Conservation (phyloP, 2,329 filamentous ascomycete genomes). For the Neofusicoccum kwambonambiense region DNA sequence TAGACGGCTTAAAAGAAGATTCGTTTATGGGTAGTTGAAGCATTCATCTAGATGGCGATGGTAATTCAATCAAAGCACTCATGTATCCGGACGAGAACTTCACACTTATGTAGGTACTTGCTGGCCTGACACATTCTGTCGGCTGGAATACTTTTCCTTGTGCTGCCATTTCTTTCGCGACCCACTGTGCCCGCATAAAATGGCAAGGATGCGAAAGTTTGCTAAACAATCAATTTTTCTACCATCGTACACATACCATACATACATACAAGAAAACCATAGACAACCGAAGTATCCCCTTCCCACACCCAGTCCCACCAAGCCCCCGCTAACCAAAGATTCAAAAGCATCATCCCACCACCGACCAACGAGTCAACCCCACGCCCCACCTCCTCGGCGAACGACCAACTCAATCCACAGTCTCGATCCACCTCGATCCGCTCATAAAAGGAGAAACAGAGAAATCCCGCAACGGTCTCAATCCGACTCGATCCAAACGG, state of each 20-base stretch:
- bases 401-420: not conserved
- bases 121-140: too few relatives aligned
- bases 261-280: not conserved
- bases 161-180: too few relatives aligned
- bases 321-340: not conserved
- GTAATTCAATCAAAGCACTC: too few relatives aligned
- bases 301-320: not conserved
- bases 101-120: too few relatives aligned
- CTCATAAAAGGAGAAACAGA: not conserved
- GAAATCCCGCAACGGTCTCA: not conserved
- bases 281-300: not conserved
- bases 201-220: too few relatives aligned
- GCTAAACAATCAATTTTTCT: not conserved
- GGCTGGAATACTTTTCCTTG: too few relatives aligned
- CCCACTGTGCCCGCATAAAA: too few relatives aligned
- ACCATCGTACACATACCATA: not conserved
- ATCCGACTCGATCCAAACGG: not conserved
- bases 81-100: too few relatives aligned
- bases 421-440: constrained; percentile 1
- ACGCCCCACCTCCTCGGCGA: not conserved
- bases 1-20: too few relatives aligned
- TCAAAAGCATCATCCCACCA: not conserved
- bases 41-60: too few relatives aligned
- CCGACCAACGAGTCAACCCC: constrained; percentile 4
- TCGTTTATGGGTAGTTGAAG: too few relatives aligned